Evolutionary conservation across 129 eudicot genomes (phyloP), one percentile per base, ranked within the genome.

Genomic region (Scalesia atractyloides): DNA sequence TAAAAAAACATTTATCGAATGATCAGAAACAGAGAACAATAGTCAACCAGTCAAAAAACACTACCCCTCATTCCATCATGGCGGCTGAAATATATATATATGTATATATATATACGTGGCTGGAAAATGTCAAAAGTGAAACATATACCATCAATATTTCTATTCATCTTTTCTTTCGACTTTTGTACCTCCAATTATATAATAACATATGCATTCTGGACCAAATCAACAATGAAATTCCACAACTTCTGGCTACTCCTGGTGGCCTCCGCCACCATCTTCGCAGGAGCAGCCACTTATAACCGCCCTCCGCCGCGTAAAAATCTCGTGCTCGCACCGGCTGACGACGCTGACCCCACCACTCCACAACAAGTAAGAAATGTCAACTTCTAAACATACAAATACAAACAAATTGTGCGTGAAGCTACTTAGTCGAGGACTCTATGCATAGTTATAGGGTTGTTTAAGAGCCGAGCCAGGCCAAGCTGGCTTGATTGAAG

Each of bases 341-440:
- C 79, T 0, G 19, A 36, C n/a, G 60, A 82, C 26, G 73, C 76
- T 8, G 72, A 56, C 72, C 47, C 84, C 20, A 48, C 74, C 22
- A 70, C 82, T 82, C 84, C 86, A 49, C 86, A 85, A 64, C 89
- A 85, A 77, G 86, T 85, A 68, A 46, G 13, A 24, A 58, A n/a
- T 6, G 47, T 61, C 17, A 7, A 22, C 16, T 9, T 54, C 60
- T 17, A 41, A 41, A 1, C 8, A n/a, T n/a, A n/a, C n/a, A n/a
- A n/a, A 6, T 7, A 41, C 34, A 19, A 19, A 56, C 62, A 22
- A 58, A 58, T 30, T 3, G 34, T 0, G 4, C 34, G 5, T 30
- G 34, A 30, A 30, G 34, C 34, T 30, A 30, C 34, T 30, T 30
- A 30, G 34, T n/a, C n/a, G n/a, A n/a, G n/a, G n/a, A n/a, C n/a